Evolutionary conservation across 495 filamentous ascomycete genomes (phyloP), one percentile per base, ranked within the genome.

Genomic region (Pseudotulostoma volvatum): DNA sequence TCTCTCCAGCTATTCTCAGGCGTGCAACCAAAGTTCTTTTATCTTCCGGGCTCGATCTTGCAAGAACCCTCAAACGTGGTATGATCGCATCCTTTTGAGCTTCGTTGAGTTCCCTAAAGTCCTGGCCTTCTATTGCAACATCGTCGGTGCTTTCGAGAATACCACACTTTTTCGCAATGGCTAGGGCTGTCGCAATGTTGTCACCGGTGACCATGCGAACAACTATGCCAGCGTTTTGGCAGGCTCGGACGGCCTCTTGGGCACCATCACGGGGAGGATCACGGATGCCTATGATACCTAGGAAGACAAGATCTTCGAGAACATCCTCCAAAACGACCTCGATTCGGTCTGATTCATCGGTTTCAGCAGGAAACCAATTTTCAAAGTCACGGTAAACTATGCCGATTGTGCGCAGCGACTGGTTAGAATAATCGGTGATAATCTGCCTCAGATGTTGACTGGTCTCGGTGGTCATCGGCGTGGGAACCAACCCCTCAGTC

Each of bases 191-290:
- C 30, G 71, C 74, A 2, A 74, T 72, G 45, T 86, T 79, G 47
- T 87, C 81, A 14, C 78, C 81, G 20, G 81, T 87, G 16, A 86
- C 61, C 81, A 87, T 87, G 55, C 84, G 79, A 7, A 85, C 79
- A 43, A 68, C 68, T 42, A 87, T 81, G 18, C 81, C 82, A 36
- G 81, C 81, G 25, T 61, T 55, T 31, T 75, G 63, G 49, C 79
- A 84, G 46, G 74, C 69, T 16, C 55, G 57, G 23, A 87, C 71
- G 18, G 81, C 68, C 8, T 64, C 70, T 11, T 68, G 71, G 2
- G 77, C 79, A 54, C 82, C 80, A 9, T 70, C 67, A 1, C 80
- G 75, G 7, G 77, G 77, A 8, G 80, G 80, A 51, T 84, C 80
- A 44, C 81, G 81, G 39, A 85, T 73, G 9, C 80, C 80, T 25